Percentiles rank a stretch among this genome's conserved stretches.
These are phyloP conservation scores for Serendipita indica DNA, from an alignment of 768 basidiomycete species.

Conservation along the genomic window DNA sequence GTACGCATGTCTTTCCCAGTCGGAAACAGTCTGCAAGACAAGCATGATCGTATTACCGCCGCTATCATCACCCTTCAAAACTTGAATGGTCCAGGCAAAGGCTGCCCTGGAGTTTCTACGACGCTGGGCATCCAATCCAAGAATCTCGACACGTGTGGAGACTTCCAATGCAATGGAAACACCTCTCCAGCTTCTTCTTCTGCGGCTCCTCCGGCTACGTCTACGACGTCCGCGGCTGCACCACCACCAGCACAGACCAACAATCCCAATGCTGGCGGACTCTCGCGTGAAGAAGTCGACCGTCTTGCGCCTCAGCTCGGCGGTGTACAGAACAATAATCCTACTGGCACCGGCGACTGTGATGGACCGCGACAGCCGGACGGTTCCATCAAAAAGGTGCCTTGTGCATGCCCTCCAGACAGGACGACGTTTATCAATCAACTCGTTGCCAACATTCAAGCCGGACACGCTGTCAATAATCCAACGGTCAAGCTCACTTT, in stretches of 20 bases:
- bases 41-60: conserved; percentile 42
- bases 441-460: conserved; percentile 35
- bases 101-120: conserved; percentile 52
- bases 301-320: conserved; percentile 2
- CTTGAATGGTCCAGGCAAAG: conserved; percentile 47
- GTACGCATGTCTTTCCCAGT: conserved; percentile 48
- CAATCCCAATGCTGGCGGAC: background rate
- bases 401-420: conserved; percentile 50
- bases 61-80: conserved; percentile 60
- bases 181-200: background rate
- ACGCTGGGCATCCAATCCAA: conserved; percentile 34
- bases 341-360: conserved; percentile 46
- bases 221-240: background rate
- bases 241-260: background rate
- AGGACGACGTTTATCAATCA: conserved; percentile 39
- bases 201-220: background rate
- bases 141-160: conserved; percentile 8
- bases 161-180: background rate
- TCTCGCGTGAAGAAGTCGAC: background rate
- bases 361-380: conserved; percentile 44
- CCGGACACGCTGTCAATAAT: conserved; percentile 52
- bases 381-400: conserved; percentile 43
- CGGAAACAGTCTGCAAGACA: conserved; percentile 36
- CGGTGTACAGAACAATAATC: background rate
- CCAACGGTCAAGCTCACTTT: conserved; percentile 43